phyloP scores from a whole-genome alignment of 2,329 filamentous ascomycete species.

The Pyricularia grisea region DNA sequence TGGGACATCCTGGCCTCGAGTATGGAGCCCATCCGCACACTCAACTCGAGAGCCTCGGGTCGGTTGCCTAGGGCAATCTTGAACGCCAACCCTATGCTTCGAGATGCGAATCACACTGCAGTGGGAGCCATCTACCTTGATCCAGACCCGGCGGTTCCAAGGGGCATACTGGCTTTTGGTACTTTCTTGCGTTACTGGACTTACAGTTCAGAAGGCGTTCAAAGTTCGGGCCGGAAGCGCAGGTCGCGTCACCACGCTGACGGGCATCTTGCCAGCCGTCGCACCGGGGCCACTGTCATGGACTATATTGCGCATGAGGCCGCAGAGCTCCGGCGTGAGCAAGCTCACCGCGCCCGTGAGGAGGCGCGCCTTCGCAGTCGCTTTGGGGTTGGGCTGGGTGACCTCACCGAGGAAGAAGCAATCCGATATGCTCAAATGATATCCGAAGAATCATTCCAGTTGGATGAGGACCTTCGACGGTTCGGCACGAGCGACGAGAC shows the following conservation, averaged over 20 bases:
- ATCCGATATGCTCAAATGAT: slow-evolving; percentile 57
- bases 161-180: slow-evolving; percentile 80
- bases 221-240: slow-evolving; percentile 70
- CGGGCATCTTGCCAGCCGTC: slow-evolving; percentile 38
- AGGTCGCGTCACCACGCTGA: slow-evolving; percentile 57
- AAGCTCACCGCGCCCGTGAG: slow-evolving; percentile 56
- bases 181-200: slow-evolving; percentile 88
- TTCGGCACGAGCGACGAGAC: slow-evolving; percentile 24
- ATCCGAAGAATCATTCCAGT: slow-evolving; percentile 48
- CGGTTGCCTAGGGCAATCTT: slow-evolving; percentile 67
- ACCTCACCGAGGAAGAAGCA: slow-evolving; percentile 57
- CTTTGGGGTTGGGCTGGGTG: slow-evolving; percentile 73
- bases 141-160: slow-evolving; percentile 74
- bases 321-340: slow-evolving; percentile 67
- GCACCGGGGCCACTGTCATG: slow-evolving; percentile 58
- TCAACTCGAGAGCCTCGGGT: slow-evolving; percentile 77
- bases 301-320: slow-evolving; percentile 84
- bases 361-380: slow-evolving; percentile 62
- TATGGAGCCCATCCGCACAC: slow-evolving; percentile 66
- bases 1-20: slow-evolving; percentile 93
- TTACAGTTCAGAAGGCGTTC: slow-evolving; percentile 69
- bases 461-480: slow-evolving; percentile 46
- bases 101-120: slow-evolving; percentile 67
- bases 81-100: slow-evolving; percentile 43
- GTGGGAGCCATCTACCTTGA: slow-evolving; percentile 81